Conservation (phyloP, 2,329 filamentous ascomycete genomes). For the Malbranchea zuffiana region DNA sequence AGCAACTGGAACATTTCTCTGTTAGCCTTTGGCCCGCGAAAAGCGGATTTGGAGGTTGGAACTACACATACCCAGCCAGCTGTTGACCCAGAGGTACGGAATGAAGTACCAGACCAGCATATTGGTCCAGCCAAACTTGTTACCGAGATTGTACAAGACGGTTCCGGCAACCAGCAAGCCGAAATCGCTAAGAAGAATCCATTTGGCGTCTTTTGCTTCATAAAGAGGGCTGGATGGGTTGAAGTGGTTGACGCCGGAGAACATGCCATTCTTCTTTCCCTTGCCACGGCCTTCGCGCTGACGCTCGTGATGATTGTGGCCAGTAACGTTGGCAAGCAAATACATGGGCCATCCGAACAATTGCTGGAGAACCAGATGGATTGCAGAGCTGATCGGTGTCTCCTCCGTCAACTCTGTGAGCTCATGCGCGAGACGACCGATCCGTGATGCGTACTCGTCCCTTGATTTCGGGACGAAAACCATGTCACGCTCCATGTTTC, state of each 20-base stretch:
- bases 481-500: constrained; percentile 96
- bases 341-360: constrained; percentile 89
- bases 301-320: constrained; percentile 85
- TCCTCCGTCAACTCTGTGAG: constrained; percentile 85
- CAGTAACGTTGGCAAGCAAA: constrained; percentile 81
- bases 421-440: constrained; percentile 68
- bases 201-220: constrained; percentile 78
- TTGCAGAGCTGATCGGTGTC: constrained; percentile 71
- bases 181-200: constrained; percentile 77
- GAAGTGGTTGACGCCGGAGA: constrained; percentile 88
- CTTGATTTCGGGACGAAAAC: constrained; percentile 94
- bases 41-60: not conserved
- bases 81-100: constrained; percentile 96
- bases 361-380: constrained; percentile 71
- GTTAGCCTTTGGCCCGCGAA: not conserved
- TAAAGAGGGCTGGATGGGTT: constrained; percentile 77
- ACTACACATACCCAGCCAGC: constrained; percentile 84
- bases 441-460: constrained; percentile 62
- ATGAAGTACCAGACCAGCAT: constrained; percentile 88
- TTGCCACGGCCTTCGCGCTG: constrained; percentile 87
- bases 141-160: constrained; percentile 57
- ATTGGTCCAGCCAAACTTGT: constrained; percentile 73
- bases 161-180: constrained; percentile 56
- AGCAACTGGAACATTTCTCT: constrained; percentile 52
- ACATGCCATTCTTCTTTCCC: constrained; percentile 77